phyloP scores from a whole-genome alignment of 371 early-diverging fungal species.

The Coemansia linderi region DNA sequence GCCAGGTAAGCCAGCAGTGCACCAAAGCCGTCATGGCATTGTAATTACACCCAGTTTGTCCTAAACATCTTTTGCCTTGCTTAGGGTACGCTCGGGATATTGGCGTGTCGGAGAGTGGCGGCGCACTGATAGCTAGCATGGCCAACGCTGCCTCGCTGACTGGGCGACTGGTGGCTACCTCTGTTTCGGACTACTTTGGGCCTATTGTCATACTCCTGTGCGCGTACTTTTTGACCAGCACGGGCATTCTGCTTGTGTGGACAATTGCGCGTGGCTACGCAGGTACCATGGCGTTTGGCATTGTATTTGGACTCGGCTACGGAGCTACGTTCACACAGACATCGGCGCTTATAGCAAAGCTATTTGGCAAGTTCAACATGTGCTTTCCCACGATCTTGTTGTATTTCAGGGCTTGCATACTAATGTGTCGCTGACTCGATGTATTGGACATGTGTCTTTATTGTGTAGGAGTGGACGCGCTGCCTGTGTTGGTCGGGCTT shows the following conservation, averaged over 20 bases:
- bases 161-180: conserved; percentile 30
- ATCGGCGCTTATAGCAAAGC: conserved; percentile 43
- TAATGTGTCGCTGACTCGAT: background rate
- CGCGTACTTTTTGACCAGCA: conserved; percentile 34
- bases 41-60: background rate
- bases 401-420: background rate
- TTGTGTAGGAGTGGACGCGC: conserved; percentile 46
- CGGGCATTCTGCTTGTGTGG: conserved; percentile 42
- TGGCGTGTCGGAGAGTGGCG: conserved; percentile 31
- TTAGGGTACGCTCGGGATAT: conserved; percentile 45
- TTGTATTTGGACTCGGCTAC: conserved; percentile 50
- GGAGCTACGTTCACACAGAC: conserved; percentile 52
- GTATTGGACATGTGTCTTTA: background rate
- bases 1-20: conserved; percentile 31
- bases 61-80: background rate
- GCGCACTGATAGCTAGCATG: conserved; percentile 43
- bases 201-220: conserved; percentile 25
- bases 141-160: conserved; percentile 45
- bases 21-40: background rate
- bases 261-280: conserved; percentile 32
- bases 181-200: conserved; percentile 39
- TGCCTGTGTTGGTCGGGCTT: conserved; percentile 50
- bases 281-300: conserved; percentile 51
- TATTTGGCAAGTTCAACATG: conserved; percentile 40
- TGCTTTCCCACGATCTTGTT: background rate